phyloP scores from a whole-genome alignment of 805 yeast genomes.

The Metschnikowia colocasiae region DNA sequence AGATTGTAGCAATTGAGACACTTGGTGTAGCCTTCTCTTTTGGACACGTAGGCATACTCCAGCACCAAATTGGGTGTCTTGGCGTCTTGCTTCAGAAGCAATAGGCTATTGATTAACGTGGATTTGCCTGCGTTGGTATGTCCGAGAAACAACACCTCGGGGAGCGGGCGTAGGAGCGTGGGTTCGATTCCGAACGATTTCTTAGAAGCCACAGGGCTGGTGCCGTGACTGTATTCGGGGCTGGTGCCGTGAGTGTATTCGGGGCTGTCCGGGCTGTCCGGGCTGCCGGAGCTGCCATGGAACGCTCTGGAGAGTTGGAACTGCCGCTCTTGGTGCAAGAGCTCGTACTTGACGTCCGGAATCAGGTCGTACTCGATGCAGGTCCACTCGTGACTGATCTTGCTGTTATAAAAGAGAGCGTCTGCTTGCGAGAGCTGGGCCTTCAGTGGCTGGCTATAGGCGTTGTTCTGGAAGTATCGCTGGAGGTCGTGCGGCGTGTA shows the following conservation, averaged over 20 bases:
- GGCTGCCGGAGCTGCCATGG: background rate
- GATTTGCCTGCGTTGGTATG: constrained; percentile 88
- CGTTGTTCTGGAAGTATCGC: constrained; percentile 9
- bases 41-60: constrained; percentile 52
- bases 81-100: constrained; percentile 37
- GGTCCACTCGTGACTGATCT: constrained; percentile 60
- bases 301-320: constrained; percentile 20
- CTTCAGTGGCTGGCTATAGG: constrained; percentile 10
- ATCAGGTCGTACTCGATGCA: constrained; percentile 46
- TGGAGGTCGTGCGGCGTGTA: constrained; percentile 14
- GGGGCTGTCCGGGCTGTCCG: too few relatives aligned
- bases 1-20: constrained; percentile 71
- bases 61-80: constrained; percentile 23
- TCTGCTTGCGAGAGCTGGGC: constrained; percentile 22
- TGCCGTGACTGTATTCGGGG: too few relatives aligned
- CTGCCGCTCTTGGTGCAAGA: constrained; percentile 15
- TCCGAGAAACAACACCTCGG: constrained; percentile 76
- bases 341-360: constrained; percentile 49
- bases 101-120: constrained; percentile 60
- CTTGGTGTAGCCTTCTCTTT: constrained; percentile 54
- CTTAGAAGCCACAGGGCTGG: background rate
- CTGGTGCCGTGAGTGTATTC: too few relatives aligned
- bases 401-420: constrained; percentile 42
- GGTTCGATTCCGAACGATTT: constrained; percentile 34
- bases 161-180: constrained; percentile 35